phyloP scores from a whole-genome alignment of 441 rosid genomes.

The Brassica hybrid region DNA sequence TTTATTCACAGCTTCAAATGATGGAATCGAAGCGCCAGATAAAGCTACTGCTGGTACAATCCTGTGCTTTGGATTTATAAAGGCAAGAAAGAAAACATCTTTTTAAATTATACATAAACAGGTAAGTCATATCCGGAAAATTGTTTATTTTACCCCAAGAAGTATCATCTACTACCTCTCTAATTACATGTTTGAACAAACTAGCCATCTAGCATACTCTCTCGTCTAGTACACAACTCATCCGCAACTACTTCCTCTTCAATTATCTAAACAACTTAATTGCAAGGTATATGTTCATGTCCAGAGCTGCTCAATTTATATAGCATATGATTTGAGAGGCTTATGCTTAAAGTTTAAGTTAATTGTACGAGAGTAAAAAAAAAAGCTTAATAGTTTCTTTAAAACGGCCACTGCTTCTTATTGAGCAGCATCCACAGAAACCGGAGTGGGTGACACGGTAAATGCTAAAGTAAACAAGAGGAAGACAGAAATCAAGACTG shows the following conservation, averaged over 20 bases:
- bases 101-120: not conserved
- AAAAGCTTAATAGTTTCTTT: too few species aligned
- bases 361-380: not conserved
- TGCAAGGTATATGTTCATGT: slow-evolving; percentile 48
- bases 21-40: slow-evolving; percentile 62
- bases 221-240: slow-evolving; percentile 77
- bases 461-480: too few species aligned
- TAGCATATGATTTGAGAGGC: not conserved
- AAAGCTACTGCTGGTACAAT: slow-evolving; percentile 65
- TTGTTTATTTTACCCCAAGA: not conserved
- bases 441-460: too few species aligned
- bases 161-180: slow-evolving; percentile 62
- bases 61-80: slow-evolving; percentile 74
- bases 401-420: too few species aligned
- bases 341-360: slow-evolving; percentile 12
- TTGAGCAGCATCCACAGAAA: too few species aligned
- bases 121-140: not conserved
- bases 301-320: slow-evolving; percentile 45
- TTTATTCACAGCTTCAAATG: slow-evolving; percentile 76
- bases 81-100: slow-evolving; percentile 11
- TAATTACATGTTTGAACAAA: slow-evolving; percentile 60
- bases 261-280: slow-evolving; percentile 67
- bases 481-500: too few species aligned
- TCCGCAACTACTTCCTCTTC: slow-evolving; percentile 64
- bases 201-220: slow-evolving; percentile 91